Evolutionary conservation across 495 filamentous ascomycete genomes (phyloP).

Genomic region (Xylaria curta): DNA sequence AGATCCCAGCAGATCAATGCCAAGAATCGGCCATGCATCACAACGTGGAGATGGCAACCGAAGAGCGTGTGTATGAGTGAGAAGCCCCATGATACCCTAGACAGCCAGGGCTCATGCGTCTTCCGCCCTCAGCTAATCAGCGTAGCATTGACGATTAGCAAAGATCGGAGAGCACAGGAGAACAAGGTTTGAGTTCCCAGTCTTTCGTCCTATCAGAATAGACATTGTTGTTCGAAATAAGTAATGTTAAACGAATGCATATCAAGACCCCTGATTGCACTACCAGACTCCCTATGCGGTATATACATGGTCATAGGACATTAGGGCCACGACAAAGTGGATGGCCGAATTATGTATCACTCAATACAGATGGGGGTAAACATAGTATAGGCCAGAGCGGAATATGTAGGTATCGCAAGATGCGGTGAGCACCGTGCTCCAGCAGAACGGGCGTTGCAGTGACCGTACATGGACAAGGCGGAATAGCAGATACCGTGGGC

Average conservation of each 20-base stretch:
- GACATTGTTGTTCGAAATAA: slow-evolving; percentile 3
- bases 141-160: background rate
- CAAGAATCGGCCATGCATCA: background rate
- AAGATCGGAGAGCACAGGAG: background rate
- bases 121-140: slow-evolving; percentile 7
- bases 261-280: slow-evolving; percentile 1
- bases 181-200: background rate
- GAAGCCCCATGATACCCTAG: background rate
- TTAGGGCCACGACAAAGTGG: background rate
- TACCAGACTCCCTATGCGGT: background rate
- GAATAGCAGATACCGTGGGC: slow-evolving; percentile 1
- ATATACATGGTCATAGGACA: slow-evolving; percentile 2
- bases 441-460: background rate
- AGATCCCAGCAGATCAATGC: slow-evolving; percentile 15
- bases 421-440: background rate
- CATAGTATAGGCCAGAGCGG: background rate
- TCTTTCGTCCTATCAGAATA: slow-evolving; percentile 15
- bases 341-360: background rate
- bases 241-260: slow-evolving; percentile 20
- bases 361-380: background rate
- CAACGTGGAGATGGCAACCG: slow-evolving; percentile 3
- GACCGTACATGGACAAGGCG: slow-evolving; percentile 5
- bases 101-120: slow-evolving; percentile 4
- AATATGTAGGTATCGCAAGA: background rate
- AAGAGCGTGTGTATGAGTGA: background rate